These are phyloP conservation scores for Kalmusia sp. DNA, from an alignment of 2,329 filamentous ascomycete species.

Conservation along the genomic window DNA sequence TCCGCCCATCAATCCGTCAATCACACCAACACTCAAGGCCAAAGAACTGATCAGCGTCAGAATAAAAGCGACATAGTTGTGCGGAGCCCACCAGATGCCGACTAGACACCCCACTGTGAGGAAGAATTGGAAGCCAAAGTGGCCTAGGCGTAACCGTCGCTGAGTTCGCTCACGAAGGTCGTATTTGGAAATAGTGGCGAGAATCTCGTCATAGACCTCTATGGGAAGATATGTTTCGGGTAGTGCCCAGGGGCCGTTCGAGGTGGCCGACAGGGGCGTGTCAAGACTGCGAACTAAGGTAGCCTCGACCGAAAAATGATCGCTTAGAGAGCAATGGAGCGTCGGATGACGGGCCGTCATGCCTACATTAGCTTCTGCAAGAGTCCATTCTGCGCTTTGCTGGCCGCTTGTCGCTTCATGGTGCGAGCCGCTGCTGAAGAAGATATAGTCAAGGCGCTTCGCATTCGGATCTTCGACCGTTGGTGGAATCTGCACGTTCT, in stretches of 20 bases:
- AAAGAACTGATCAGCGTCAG: conserved; percentile 82
- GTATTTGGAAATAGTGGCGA: conserved; percentile 74
- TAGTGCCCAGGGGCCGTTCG: conserved; percentile 20
- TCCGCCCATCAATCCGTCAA: conserved; percentile 86
- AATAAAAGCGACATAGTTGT: conserved; percentile 79
- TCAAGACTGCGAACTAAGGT: conserved; percentile 60
- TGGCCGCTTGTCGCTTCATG: conserved; percentile 35
- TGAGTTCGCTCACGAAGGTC: conserved; percentile 74
- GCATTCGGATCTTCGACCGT: conserved; percentile 73
- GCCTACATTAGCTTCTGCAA: conserved; percentile 74
- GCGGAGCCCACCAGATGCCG: conserved; percentile 84
- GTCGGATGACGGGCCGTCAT: conserved; percentile 83
- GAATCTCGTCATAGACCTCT: conserved; percentile 73
- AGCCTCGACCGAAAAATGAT: conserved; percentile 91
- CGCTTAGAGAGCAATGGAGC: conserved; percentile 84
- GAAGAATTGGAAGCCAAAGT: conserved; percentile 74
- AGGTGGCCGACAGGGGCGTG: conserved; percentile 12
- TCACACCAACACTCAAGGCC: conserved; percentile 74
- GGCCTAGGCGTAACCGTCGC: conserved; percentile 71
- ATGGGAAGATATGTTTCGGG: conserved; percentile 50
- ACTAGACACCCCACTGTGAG: conserved; percentile 77
- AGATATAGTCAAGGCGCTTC: conserved; percentile 95
- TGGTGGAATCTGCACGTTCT: conserved; percentile 69
- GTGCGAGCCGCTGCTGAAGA: conserved; percentile 60
- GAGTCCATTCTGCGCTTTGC: conserved; percentile 64